A percentile compares a stretch with the other conserved stretches of the same genome.
Evolutionary conservation across 139 green algal species (phyloP).

Genomic region (Closterium sp.): DNA sequence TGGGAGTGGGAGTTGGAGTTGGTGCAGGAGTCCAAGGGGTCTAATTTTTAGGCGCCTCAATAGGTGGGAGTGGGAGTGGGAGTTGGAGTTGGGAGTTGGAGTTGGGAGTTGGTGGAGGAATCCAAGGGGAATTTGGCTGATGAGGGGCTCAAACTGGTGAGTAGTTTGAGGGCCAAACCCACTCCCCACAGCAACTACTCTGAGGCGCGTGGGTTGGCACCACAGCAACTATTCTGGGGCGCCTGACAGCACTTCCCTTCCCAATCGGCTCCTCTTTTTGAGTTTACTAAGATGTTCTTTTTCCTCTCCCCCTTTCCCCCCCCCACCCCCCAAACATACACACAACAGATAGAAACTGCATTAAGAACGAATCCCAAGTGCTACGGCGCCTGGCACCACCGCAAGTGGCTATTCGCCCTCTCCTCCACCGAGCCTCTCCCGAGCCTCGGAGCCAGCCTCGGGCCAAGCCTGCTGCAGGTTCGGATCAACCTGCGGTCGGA

Average conservation of each 20-base stretch:
- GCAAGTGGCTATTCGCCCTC: conserved; percentile 75
- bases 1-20: not conserved
- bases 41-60: too few species aligned
- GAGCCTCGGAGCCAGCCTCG: not conserved
- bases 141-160: not conserved
- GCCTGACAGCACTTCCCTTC: too few species aligned
- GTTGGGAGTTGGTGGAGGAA: too few species aligned
- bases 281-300: not conserved
- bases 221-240: not conserved
- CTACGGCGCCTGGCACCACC: conserved; percentile 92
- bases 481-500: not conserved
- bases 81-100: not conserved
- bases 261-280: not conserved
- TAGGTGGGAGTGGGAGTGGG: not conserved
- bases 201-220: not conserved
- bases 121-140: too few species aligned
- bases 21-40: too few species aligned
- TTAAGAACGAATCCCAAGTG: conserved; percentile 88
- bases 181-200: not conserved
- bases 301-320: conserved; percentile 11
- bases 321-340: not conserved
- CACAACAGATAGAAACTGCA: conserved; percentile 57
- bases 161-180: not conserved
- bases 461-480: not conserved
- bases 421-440: not conserved